phyloP scores from a whole-genome alignment of 1,284 basidiomycete species.

The Rhizoctonia solani region DNA sequence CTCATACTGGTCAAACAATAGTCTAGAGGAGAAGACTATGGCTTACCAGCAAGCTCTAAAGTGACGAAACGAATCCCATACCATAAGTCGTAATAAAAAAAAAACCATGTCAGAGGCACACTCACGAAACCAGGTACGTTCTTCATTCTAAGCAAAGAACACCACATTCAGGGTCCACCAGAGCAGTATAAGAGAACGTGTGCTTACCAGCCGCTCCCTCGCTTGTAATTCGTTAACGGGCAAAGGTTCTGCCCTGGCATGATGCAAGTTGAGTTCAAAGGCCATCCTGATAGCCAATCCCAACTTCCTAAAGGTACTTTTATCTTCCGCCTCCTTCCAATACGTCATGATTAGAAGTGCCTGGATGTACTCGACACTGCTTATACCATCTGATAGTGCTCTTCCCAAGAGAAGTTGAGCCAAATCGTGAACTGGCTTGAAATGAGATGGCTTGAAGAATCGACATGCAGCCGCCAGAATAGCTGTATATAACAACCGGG shows the following conservation, averaged over 20 bases:
- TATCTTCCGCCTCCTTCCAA: constrained; percentile 50
- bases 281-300: constrained; percentile 45
- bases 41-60: constrained; percentile 6
- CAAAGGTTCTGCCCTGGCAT: constrained; percentile 40
- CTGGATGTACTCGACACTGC: constrained; percentile 47
- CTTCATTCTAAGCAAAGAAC: constrained; percentile 37
- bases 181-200: background rate
- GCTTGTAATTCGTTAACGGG: constrained; percentile 42
- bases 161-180: background rate
- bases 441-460: constrained; percentile 46
- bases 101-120: background rate
- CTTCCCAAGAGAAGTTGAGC: constrained; percentile 47
- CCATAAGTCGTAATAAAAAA: background rate
- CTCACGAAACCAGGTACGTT: constrained; percentile 43
- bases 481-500: constrained; percentile 48
- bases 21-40: background rate
- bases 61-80: background rate
- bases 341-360: constrained; percentile 47
- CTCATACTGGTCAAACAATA: background rate
- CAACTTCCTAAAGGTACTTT: constrained; percentile 44
- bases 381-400: constrained; percentile 46
- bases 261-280: constrained; percentile 46
- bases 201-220: constrained; percentile 39
- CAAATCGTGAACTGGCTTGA: constrained; percentile 43
- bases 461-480: constrained; percentile 48